A percentile compares a stretch with the other conserved stretches of the same genome.
phyloP scores from a whole-genome alignment of 768 basidiomycete genomes.

The Hydnomerulius pinastri region DNA sequence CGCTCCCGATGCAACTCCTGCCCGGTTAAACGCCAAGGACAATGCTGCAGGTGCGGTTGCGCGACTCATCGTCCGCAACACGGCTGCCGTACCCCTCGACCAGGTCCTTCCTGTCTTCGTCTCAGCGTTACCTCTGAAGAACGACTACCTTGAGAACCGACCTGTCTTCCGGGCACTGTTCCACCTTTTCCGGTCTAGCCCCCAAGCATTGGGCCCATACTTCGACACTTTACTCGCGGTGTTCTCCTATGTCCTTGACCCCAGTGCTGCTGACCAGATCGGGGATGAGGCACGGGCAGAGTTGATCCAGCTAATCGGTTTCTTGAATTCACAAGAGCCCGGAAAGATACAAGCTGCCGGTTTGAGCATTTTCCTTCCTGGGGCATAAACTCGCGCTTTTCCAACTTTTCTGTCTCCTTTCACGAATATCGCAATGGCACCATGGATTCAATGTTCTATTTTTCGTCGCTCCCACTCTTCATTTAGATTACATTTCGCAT shows the following conservation, averaged over 20 bases:
- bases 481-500: constrained; percentile 26
- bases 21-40: constrained; percentile 84
- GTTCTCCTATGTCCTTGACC: constrained; percentile 83
- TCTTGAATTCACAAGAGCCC: constrained; percentile 74
- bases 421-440: neutral
- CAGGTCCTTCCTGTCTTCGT: constrained; percentile 88
- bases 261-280: constrained; percentile 71
- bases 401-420: neutral
- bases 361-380: constrained; percentile 53
- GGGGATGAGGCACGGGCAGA: constrained; percentile 77
- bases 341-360: constrained; percentile 82
- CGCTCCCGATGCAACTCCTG: constrained; percentile 57
- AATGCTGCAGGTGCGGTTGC: constrained; percentile 96
- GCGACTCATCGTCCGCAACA: constrained; percentile 82
- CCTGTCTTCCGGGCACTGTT: constrained; percentile 89
- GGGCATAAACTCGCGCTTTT: constrained; percentile 37
- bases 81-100: constrained; percentile 79
- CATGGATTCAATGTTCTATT: constrained; percentile 1
- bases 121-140: constrained; percentile 78
- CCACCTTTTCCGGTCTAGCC: constrained; percentile 79
- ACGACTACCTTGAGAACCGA: constrained; percentile 88
- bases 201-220: constrained; percentile 67
- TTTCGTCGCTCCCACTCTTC: constrained; percentile 4
- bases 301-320: constrained; percentile 70
- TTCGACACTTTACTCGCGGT: constrained; percentile 79